These are phyloP conservation scores for Prunus mira DNA, from an alignment of 306 rosid species.

Conservation along the genomic window DNA sequence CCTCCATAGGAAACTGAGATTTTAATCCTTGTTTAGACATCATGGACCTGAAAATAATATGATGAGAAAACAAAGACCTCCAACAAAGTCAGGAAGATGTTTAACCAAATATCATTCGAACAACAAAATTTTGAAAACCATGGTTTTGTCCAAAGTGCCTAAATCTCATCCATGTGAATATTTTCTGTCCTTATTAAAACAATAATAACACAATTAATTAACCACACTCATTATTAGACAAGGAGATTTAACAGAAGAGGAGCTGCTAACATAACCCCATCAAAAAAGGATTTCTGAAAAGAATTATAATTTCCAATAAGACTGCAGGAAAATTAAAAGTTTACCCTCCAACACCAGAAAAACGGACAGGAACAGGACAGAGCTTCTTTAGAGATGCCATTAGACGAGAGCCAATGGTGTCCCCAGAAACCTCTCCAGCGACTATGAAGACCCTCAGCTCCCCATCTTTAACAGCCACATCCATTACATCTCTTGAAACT, in stretches of 20 bases:
- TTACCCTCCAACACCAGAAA: slow-evolving; percentile 91
- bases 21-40: slow-evolving; percentile 71
- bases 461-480: slow-evolving; percentile 60
- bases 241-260: background rate
- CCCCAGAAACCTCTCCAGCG: slow-evolving; percentile 92
- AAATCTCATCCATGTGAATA: background rate
- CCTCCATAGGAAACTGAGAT: slow-evolving; percentile 74
- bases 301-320: background rate
- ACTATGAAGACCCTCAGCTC: slow-evolving; percentile 83
- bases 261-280: background rate
- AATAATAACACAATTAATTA: background rate
- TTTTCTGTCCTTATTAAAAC: background rate
- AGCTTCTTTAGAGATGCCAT: slow-evolving; percentile 66
- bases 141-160: background rate
- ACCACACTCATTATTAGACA: background rate
- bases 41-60: slow-evolving; percentile 52
- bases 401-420: slow-evolving; percentile 74
- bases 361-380: slow-evolving; percentile 56
- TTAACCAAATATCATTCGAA: background rate
- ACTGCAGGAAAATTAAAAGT: background rate
- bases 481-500: slow-evolving; percentile 34
- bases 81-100: background rate
- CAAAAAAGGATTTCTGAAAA: background rate
- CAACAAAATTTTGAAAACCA: background rate
- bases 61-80: background rate